Base-by-base conservation (phyloP, 106 monocot genomes). In the Ottelia alismoides region DNA sequence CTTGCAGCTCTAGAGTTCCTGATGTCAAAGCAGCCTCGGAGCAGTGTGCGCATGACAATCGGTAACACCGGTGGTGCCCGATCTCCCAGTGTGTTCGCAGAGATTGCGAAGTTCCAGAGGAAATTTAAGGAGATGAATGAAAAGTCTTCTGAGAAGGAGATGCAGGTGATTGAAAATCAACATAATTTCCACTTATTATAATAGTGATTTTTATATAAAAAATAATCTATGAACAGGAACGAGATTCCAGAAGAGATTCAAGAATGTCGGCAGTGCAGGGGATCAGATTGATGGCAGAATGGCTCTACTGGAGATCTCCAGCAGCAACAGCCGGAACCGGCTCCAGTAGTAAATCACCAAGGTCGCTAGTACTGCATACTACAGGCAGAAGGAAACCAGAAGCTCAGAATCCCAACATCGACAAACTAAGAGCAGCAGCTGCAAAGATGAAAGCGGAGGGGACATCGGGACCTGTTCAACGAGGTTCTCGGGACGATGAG, bases 1-100 rank as follows among this genome's bases (percentile, higher is more conserved):
- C 82, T 92, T 25, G 79, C 92, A 30, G 76, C 82, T 1, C 76
- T 92, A 0, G 92, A 92, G 58, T 87, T 77, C 64, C 73, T 86
- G 44, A 92, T 92, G 92, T 82, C 92, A 0, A 92, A 92, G 79
- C 86, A 92, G 64, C 86, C 82, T 1, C 70, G 92, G 3, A 76
- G 81, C 19, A 64, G 32, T 22, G 91, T 82, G 16, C 64, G 78
- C 46, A 67, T 85, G 66, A 71, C 78, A 0, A 65, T 67, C 18
- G 76, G 86, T 4, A 77, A 78, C 47, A 66, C 74, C 1, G 78
- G 22, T 17, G 82, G 82, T 14, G 60, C 30, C 19, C 74, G 80
- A 10, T 77, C 70, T 5, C 69, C 89, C 10, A 77, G 87, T 53
- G 67, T 92, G 28, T 92, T 92, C 57, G 71, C 56, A 23, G 86